phyloP scores from a whole-genome alignment of 202 grass and related monocot genomes.

The Zoysia matrella region DNA sequence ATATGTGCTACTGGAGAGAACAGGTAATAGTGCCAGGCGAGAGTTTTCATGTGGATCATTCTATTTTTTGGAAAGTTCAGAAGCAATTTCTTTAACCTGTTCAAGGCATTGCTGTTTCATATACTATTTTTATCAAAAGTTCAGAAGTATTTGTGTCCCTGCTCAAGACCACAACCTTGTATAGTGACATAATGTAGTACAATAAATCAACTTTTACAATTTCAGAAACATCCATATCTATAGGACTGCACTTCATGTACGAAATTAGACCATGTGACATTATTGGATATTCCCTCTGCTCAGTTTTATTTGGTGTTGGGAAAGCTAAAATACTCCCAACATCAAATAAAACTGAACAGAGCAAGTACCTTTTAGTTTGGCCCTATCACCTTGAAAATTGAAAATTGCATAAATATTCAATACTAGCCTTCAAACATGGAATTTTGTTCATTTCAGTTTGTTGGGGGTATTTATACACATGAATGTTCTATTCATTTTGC shows the following conservation, averaged over 20 bases:
- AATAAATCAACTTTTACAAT: not conserved
- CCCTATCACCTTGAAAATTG: slow-evolving; percentile 15
- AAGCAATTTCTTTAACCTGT: not conserved
- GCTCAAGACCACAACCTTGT: slow-evolving; percentile 18
- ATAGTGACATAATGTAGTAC: not conserved
- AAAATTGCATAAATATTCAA: slow-evolving; percentile 28
- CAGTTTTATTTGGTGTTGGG: no score
- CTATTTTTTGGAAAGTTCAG: not conserved
- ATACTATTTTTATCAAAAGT: not conserved
- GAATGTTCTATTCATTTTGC: slow-evolving; percentile 50
- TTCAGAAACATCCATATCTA: not conserved
- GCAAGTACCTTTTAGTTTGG: not conserved
- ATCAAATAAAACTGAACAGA: no score
- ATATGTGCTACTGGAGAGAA: slow-evolving; percentile 97
- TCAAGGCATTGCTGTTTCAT: slow-evolving; percentile 10
- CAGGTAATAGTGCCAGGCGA: slow-evolving; percentile 52
- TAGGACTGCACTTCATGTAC: slow-evolving; percentile 12
- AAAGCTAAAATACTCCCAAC: no score
- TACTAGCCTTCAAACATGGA: not conserved
- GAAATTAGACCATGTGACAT: slow-evolving; percentile 17
- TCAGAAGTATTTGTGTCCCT: not conserved
- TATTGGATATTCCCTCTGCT: not conserved
- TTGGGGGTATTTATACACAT: slow-evolving; percentile 28
- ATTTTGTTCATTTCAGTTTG: slow-evolving; percentile 18
- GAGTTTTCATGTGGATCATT: not conserved